Evolutionary conservation across 2,329 filamentous ascomycete species (phyloP).

Genomic region (Fusarium setosum): DNA sequence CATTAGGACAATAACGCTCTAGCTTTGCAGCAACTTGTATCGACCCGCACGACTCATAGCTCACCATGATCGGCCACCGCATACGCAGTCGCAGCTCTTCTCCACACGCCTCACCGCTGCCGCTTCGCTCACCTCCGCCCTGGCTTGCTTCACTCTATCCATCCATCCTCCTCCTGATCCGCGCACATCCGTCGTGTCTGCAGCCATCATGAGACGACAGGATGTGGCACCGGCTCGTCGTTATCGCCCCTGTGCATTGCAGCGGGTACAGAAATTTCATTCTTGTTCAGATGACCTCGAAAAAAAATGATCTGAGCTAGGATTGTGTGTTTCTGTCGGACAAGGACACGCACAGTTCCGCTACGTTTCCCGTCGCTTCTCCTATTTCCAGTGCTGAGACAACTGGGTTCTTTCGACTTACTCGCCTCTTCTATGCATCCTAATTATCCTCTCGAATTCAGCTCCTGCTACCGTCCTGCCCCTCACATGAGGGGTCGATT

Average conservation of each 20-base stretch:
- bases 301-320: conserved; percentile 28
- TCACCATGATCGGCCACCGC: conserved; percentile 26
- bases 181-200: conserved; percentile 26
- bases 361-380: not conserved
- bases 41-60: conserved; percentile 31
- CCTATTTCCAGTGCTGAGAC: not conserved
- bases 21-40: conserved; percentile 9
- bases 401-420: not conserved
- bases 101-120: conserved; percentile 31
- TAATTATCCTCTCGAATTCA: not conserved
- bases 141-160: not conserved
- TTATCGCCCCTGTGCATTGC: conserved; percentile 20
- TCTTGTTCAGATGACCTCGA: conserved; percentile 41
- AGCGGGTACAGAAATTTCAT: conserved; percentile 34
- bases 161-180: not conserved
- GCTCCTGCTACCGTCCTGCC: conserved; percentile 4
- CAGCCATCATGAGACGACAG: conserved; percentile 31
- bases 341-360: not conserved
- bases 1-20: conserved; percentile 8
- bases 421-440: not conserved
- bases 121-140: conserved; percentile 31
- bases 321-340: conserved; percentile 16
- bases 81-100: conserved; percentile 10
- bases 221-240: conserved; percentile 36
- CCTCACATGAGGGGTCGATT: conserved; percentile 32